These are phyloP conservation scores for Chalara sp. DNA, from an alignment of 2,329 filamentous ascomycete genomes.

Conservation along the genomic window DNA sequence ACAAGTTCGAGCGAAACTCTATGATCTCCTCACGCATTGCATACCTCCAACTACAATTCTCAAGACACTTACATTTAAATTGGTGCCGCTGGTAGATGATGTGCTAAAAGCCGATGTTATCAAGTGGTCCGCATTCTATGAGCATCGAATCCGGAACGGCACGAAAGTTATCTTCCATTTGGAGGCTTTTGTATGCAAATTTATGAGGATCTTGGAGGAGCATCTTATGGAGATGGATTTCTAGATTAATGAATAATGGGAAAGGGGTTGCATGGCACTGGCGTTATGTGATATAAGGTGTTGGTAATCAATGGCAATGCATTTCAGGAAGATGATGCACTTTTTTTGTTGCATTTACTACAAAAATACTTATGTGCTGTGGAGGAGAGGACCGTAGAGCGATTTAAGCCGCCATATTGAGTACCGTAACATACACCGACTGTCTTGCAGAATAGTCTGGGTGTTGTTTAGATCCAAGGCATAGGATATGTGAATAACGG, in stretches of 20 bases:
- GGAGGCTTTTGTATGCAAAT: conserved; percentile 97
- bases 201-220: conserved; percentile 94
- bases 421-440: no score
- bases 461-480: no score
- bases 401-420: no score
- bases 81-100: conserved; percentile 82
- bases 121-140: conserved; percentile 94
- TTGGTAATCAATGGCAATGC: no score
- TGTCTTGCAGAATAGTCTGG: no score
- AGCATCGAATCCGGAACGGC: conserved; percentile 87
- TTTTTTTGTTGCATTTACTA: no score
- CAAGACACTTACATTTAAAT: conserved; percentile 90
- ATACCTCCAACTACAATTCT: conserved; percentile 92
- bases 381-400: no score
- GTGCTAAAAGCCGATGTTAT: conserved; percentile 86
- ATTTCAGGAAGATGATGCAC: no score
- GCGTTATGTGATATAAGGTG: conserved; percentile 1
- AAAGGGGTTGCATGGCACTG: neutral
- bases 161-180: conserved; percentile 97
- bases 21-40: conserved; percentile 93
- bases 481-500: no score
- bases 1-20: conserved; percentile 86
- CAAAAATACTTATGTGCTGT: no score
- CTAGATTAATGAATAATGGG: conserved; percentile 16
- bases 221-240: conserved; percentile 82